A percentile compares a stretch with the other conserved stretches of the same genome.
Evolutionary conservation across 208 protist genomes (phyloP).

Genomic region (Leishmania martiniquensis): DNA sequence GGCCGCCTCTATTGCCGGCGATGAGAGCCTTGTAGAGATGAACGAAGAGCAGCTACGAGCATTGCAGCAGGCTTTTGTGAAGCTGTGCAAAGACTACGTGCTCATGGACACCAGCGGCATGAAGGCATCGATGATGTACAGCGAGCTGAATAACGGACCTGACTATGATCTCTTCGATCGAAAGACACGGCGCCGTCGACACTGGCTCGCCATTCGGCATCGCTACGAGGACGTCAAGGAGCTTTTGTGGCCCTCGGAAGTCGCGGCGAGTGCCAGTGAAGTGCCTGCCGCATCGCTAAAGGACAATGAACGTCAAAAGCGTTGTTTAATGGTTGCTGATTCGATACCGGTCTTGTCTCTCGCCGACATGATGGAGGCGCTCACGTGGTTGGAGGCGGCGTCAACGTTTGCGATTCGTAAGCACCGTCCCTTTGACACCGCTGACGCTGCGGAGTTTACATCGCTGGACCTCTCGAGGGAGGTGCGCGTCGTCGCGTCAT

Average conservation of each 20-base stretch:
- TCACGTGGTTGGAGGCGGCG: conserved; percentile 81
- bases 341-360: conserved; percentile 16
- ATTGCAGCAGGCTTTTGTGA: conserved; percentile 54
- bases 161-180: conserved; percentile 89
- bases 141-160: conserved; percentile 82
- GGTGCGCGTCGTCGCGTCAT: conserved; percentile 53
- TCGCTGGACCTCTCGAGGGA: conserved; percentile 65
- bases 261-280: not conserved
- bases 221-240: conserved; percentile 71
- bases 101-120: conserved; percentile 88
- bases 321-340: not conserved
- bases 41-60: conserved; percentile 29
- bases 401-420: conserved; percentile 83
- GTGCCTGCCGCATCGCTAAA: not conserved
- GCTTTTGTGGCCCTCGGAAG: conserved; percentile 73
- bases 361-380: conserved; percentile 68
- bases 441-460: conserved; percentile 44
- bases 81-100: conserved; percentile 77
- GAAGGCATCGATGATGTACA: conserved; percentile 66
- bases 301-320: not conserved
- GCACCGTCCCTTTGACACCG: conserved; percentile 62
- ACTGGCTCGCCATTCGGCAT: conserved; percentile 84
- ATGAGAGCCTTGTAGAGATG: conserved; percentile 14
- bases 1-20: conserved; percentile 10
- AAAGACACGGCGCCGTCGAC: conserved; percentile 61